Conservation (phyloP, 768 basidiomycete species). For the Boletus rubroflammeus region DNA sequence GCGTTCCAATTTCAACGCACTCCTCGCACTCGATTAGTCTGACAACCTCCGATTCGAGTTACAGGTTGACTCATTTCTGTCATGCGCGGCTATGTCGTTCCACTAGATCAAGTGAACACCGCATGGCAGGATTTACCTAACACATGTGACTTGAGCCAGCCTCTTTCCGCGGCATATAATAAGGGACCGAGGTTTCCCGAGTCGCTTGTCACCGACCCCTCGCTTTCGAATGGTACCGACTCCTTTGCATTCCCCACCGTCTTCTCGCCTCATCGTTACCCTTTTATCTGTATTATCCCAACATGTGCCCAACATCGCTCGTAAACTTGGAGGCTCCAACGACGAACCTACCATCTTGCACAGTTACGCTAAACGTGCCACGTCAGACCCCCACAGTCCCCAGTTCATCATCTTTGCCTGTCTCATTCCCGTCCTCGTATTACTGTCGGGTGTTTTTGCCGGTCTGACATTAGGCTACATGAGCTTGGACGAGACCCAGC, state of each 20-base stretch:
- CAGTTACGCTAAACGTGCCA: conserved; percentile 32
- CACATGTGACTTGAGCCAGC: background rate
- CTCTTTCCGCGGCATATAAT: conserved; percentile 1
- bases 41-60: background rate
- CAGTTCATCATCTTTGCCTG: conserved; percentile 40
- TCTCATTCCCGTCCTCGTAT: conserved; percentile 82
- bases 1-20: no score
- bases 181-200: background rate
- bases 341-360: conserved; percentile 18
- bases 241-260: conserved; percentile 31
- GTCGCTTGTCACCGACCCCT: background rate
- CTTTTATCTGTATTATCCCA: conserved; percentile 42
- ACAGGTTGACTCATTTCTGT: background rate
- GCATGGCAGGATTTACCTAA: background rate
- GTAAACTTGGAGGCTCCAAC: conserved; percentile 11
- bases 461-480: conserved; percentile 90
- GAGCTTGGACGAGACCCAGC: conserved; percentile 89
- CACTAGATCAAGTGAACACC: background rate
- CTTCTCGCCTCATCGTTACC: conserved; percentile 44
- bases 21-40: background rate
- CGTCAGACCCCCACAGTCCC: conserved; percentile 13
- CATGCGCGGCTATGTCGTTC: background rate
- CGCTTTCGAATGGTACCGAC: conserved; percentile 39
- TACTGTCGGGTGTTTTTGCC: conserved; percentile 84
- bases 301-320: conserved; percentile 43